These are phyloP conservation scores for Bidens hawaiensis DNA, from an alignment of 140 eudicot species.

Conservation along the genomic window DNA sequence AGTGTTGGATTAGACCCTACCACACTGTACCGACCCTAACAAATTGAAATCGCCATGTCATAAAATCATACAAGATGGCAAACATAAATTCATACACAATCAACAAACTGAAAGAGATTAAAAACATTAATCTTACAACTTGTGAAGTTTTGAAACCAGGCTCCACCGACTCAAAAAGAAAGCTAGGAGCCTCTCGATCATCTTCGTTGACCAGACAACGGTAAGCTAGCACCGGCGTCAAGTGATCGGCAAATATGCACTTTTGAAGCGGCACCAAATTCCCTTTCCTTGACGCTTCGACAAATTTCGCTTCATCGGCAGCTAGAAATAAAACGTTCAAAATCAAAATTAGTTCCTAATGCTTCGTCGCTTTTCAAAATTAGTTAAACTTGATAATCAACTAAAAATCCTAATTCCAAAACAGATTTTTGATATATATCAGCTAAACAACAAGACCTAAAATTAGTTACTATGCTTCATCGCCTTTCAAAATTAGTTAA, in stretches of 20 bases:
- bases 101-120: background rate
- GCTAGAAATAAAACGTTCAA: slow-evolving; percentile 21
- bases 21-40: slow-evolving; percentile 86
- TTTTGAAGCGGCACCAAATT: slow-evolving; percentile 66
- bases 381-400: no score
- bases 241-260: slow-evolving; percentile 75
- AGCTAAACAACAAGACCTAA: no score
- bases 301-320: slow-evolving; percentile 53
- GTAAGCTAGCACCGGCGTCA: slow-evolving; percentile 92
- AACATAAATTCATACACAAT: background rate
- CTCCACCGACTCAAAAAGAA: slow-evolving; percentile 81
- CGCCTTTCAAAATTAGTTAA: background rate
- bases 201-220: slow-evolving; percentile 82
- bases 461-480: background rate
- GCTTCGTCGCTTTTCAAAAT: background rate
- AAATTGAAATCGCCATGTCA: slow-evolving; percentile 12
- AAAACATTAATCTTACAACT: slow-evolving; percentile 50
- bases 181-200: slow-evolving; percentile 89
- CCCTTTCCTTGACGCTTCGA: slow-evolving; percentile 67
- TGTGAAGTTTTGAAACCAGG: slow-evolving; percentile 59
- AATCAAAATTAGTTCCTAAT: background rate
- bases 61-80: background rate
- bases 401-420: no score
- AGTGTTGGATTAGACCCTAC: slow-evolving; percentile 84
- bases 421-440: no score